These are phyloP conservation scores for Phlyctochytrium planicorne DNA, from an alignment of 192 early-diverging fungal species.

Conservation along the genomic window DNA sequence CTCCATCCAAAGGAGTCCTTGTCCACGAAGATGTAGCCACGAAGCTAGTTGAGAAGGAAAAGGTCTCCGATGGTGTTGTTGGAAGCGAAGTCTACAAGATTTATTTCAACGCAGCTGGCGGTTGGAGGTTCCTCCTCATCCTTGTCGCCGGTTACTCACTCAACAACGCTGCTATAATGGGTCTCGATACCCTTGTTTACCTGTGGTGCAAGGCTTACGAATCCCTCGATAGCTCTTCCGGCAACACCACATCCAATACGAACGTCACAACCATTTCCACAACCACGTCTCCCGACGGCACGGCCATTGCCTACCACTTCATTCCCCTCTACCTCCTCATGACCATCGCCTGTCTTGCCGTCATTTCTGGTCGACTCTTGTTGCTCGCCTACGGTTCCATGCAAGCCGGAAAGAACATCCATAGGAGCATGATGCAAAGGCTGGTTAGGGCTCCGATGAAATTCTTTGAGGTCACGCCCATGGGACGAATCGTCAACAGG, in stretches of 20 bases:
- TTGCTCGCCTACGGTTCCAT: slow-evolving; percentile 25
- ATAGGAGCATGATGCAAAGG: slow-evolving; percentile 59
- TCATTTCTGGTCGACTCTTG: slow-evolving; percentile 11
- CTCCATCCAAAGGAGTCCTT: background rate
- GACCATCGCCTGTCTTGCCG: background rate
- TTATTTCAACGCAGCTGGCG: slow-evolving; percentile 24
- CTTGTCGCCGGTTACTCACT: slow-evolving; percentile 12
- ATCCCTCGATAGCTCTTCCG: background rate
- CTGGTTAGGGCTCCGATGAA: slow-evolving; percentile 68
- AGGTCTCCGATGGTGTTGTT: slow-evolving; percentile 16
- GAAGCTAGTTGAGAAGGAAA: slow-evolving; percentile 23
- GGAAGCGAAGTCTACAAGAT: slow-evolving; percentile 19
- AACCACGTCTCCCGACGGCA: too few relatives aligned
- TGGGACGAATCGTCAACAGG: slow-evolving; percentile 64
- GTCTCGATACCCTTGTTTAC: slow-evolving; percentile 13
- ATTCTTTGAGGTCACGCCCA: slow-evolving; percentile 58
- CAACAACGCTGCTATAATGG: slow-evolving; percentile 8
- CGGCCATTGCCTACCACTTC: background rate
- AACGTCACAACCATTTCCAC: too few relatives aligned
- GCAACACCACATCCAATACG: too few relatives aligned
- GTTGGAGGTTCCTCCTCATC: slow-evolving; percentile 16
- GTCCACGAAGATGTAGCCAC: background rate
- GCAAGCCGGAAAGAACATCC: slow-evolving; percentile 56
- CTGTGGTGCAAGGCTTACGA: slow-evolving; percentile 28
- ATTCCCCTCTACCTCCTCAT: background rate